Percentiles rank a stretch among this genome's conserved stretches.
phyloP scores from a whole-genome alignment of 306 rosid genomes.

The Vigna reflexopilosa region DNA sequence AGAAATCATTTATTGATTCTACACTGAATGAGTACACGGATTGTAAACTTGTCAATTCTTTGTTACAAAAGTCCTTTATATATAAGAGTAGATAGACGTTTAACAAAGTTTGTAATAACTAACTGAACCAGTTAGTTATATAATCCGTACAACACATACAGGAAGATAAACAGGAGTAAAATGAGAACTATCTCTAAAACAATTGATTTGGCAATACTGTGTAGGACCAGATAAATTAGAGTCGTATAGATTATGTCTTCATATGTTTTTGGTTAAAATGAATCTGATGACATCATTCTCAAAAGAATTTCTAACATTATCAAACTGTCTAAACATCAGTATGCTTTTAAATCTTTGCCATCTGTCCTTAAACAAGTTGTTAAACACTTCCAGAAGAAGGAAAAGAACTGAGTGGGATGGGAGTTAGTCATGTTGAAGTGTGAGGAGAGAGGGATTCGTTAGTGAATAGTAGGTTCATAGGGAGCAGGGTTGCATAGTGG shows the following conservation, averaged over 20 bases:
- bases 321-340: conserved; percentile 11
- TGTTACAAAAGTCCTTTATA: too few species aligned
- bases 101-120: too few species aligned
- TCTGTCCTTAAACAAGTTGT: background rate
- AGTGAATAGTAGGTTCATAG: background rate
- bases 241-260: background rate
- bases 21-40: too few species aligned
- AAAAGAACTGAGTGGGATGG: background rate
- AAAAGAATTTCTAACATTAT: conserved; percentile 14
- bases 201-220: too few species aligned
- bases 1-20: too few species aligned
- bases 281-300: conserved; percentile 11
- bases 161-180: too few species aligned
- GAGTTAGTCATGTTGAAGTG: background rate
- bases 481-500: background rate
- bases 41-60: too few species aligned
- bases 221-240: background rate
- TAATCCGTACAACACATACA: too few species aligned
- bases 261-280: background rate
- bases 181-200: too few species aligned
- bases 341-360: conserved; percentile 10
- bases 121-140: too few species aligned
- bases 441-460: background rate
- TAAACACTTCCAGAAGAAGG: conserved; percentile 5
- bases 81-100: too few species aligned